A percentile compares a stretch with the other conserved stretches of the same genome.
phyloP scores from a whole-genome alignment of 1,284 basidiomycete genomes.

The Ganoderma sinense region DNA sequence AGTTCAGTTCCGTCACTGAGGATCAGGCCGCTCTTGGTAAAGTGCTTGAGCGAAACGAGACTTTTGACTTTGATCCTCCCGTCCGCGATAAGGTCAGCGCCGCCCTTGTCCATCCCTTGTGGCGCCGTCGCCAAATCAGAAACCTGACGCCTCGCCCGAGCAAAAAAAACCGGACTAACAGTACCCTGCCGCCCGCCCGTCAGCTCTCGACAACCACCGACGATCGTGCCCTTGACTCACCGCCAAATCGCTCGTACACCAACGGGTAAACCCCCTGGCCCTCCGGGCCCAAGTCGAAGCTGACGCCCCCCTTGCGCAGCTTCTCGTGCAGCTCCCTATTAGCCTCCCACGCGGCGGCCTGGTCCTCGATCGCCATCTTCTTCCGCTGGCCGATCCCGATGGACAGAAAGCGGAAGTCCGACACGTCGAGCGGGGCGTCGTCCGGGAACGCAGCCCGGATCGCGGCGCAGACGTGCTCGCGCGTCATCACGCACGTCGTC shows the following conservation, averaged over 20 bases:
- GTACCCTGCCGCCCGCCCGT: constrained; percentile 11
- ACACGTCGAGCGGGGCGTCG: constrained; percentile 48
- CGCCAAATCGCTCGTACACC: constrained; percentile 38
- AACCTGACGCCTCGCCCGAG: neutral
- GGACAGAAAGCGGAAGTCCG: constrained; percentile 54
- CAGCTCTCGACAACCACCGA: neutral
- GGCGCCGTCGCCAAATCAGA: neutral
- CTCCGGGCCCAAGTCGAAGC: constrained; percentile 61
- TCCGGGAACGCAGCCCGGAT: constrained; percentile 46
- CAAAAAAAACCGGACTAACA: constrained; percentile 13
- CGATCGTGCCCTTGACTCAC: constrained; percentile 1
- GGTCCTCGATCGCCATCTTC: constrained; percentile 35
- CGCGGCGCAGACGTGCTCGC: constrained; percentile 38
- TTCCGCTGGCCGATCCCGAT: constrained; percentile 48
- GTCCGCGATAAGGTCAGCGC: constrained; percentile 41
- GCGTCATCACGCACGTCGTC: constrained; percentile 39
- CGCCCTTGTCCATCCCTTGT: constrained; percentile 44
- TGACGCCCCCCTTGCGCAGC: constrained; percentile 65
- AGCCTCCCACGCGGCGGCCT: constrained; percentile 33
- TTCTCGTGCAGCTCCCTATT: constrained; percentile 59
- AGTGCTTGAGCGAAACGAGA: constrained; percentile 45
- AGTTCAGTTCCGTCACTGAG: constrained; percentile 53
- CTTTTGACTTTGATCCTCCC: constrained; percentile 56
- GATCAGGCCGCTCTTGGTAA: constrained; percentile 44
- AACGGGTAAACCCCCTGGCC: constrained; percentile 57